Evolutionary conservation across 2,329 filamentous ascomycete genomes (phyloP).

Genomic region (Fusarium sp.): DNA sequence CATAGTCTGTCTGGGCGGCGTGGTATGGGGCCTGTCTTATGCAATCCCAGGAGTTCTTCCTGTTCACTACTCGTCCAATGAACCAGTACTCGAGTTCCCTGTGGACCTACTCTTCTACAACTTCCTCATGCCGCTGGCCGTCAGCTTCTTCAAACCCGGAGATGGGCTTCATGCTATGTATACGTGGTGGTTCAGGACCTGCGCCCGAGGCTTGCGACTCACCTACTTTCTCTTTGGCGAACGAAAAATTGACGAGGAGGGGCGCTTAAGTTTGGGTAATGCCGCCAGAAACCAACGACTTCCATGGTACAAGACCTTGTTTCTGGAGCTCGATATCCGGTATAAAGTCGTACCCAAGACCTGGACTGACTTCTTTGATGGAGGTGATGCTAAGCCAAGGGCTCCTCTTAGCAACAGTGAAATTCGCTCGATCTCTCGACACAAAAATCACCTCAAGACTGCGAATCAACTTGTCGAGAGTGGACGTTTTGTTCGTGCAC

Average conservation of each 20-base stretch:
- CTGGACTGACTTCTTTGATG: slow-evolving; percentile 66
- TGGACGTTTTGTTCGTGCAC: slow-evolving; percentile 89
- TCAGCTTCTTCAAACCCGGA: slow-evolving; percentile 85
- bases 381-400: slow-evolving; percentile 56
- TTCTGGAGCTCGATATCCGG: slow-evolving; percentile 57
- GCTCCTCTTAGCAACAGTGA: slow-evolving; percentile 49
- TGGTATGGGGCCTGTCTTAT: slow-evolving; percentile 88
- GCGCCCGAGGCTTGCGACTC: slow-evolving; percentile 80
- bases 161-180: slow-evolving; percentile 87
- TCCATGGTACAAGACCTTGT: slow-evolving; percentile 53
- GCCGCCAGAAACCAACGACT: slow-evolving; percentile 45
- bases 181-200: slow-evolving; percentile 94
- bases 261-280: slow-evolving; percentile 62
- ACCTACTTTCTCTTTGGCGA: slow-evolving; percentile 95
- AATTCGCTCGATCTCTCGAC: slow-evolving; percentile 48
- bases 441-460: slow-evolving; percentile 57
- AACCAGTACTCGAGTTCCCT: slow-evolving; percentile 93
- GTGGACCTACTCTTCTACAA: slow-evolving; percentile 97
- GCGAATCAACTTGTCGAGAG: slow-evolving; percentile 69
- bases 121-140: slow-evolving; percentile 88
- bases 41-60: slow-evolving; percentile 78
- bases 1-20: slow-evolving; percentile 90
- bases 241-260: slow-evolving; percentile 82
- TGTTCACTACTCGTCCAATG: slow-evolving; percentile 91
- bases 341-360: slow-evolving; percentile 60